These are phyloP conservation scores for Nicotiana undulata DNA, from an alignment of 257 asterid species.

Conservation along the genomic window DNA sequence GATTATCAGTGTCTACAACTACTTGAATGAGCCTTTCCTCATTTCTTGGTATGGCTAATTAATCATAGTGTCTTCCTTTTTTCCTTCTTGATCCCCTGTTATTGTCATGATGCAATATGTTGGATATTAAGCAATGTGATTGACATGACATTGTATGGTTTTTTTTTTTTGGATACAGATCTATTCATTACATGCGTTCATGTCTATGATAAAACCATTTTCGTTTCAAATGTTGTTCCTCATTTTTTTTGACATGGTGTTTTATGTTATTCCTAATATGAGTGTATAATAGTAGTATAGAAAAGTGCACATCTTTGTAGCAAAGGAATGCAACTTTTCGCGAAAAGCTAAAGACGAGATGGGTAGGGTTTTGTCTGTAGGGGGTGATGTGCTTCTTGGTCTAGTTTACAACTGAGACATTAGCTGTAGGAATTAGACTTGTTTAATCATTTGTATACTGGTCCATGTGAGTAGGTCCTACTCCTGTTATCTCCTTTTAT, in stretches of 20 bases:
- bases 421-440: neutral
- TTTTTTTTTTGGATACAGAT: neutral
- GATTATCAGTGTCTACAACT: conserved; percentile 80
- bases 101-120: neutral
- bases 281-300: neutral
- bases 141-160: no score
- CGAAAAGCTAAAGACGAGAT: neutral
- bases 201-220: no score
- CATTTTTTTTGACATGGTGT: neutral
- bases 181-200: no score
- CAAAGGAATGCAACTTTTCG: neutral
- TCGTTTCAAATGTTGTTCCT: neutral
- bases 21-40: conserved; percentile 88
- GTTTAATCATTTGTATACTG: neutral
- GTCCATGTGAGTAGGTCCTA: conserved; percentile 4
- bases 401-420: neutral
- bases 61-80: neutral
- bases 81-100: neutral
- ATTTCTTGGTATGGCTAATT: conserved; percentile 64
- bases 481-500: neutral
- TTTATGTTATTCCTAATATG: neutral
- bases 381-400: neutral
- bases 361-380: neutral
- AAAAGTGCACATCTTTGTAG: neutral
- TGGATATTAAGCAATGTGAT: neutral